Base-by-base conservation (phyloP, 768 basidiomycete species). In the Mycena rosella region DNA sequence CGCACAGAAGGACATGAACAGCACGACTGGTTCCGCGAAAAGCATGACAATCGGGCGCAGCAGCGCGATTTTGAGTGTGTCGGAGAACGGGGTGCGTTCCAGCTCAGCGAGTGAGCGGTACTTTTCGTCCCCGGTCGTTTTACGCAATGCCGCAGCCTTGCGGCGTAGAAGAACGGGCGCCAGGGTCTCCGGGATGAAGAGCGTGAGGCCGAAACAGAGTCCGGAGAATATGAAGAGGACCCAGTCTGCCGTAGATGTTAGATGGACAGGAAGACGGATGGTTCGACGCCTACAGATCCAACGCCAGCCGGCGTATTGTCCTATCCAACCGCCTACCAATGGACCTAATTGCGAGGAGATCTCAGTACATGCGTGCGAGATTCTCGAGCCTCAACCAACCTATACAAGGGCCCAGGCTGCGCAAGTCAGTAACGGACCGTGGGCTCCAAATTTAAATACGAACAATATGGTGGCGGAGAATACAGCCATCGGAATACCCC, bases 141-240 rank as follows among this genome's bases (percentile, higher is more conserved):
- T 83, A 20, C 83, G 79, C 10, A 87, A 72, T 24, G 64, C 74
- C 24, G 74, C 71, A 18, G 85, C 86, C 57, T 85, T 84, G 27
- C 76, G 72, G 8, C 78, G 78, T 11, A 88, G 80, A 14, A 88
- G 68, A 6, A 82, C 75, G 2, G 86, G 84, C 0, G 83, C 83
- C 54, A 86, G 84, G 1, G 85, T 86, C 74, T 88, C 86, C 18
- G 85, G 85, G n/a, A 86, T 81, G 68, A 85, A 77, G 51, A 85
- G 68, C 4, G 81, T 77, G 44, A 83, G 70, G 55, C 78, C 34
- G 69, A 79, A 81, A 56, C 79, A 79, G 26, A 78, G 68, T 8
- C 78, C 80, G 11, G 79, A 74, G 65, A 85, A 81, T 72, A 84
- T 82, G 66, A 84, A 81, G 38, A 83, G 78, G 69, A 85, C 80